phyloP scores from a whole-genome alignment of 1,284 basidiomycete genomes.

The Puccinia hordei region DNA sequence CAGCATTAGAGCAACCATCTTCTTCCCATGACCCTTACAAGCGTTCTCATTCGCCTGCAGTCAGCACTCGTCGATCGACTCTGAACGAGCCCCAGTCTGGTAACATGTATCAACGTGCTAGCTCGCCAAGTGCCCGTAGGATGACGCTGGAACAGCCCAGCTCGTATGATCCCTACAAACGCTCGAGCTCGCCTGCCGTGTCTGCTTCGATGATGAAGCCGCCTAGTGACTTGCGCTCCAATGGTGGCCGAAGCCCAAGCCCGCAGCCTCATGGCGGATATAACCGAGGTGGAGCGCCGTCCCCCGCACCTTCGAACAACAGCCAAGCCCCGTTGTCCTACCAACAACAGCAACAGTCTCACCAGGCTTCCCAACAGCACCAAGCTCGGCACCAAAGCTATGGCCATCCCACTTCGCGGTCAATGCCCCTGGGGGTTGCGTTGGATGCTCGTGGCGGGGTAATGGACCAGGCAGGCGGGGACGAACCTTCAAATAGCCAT shows the following conservation, averaged over 20 bases:
- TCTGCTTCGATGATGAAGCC: slow-evolving; percentile 19
- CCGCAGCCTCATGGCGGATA: slow-evolving; percentile 21
- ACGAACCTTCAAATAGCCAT: slow-evolving; percentile 51
- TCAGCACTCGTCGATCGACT: slow-evolving; percentile 1
- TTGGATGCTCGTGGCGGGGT: slow-evolving; percentile 77
- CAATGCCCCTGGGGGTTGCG: slow-evolving; percentile 68
- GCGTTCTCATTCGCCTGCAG: slow-evolving; percentile 24
- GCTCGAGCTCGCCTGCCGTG: slow-evolving; percentile 13
- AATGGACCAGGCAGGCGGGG: slow-evolving; percentile 62
- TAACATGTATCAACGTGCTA: slow-evolving; percentile 13
- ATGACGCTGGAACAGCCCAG: neutral
- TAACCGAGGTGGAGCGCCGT: slow-evolving; percentile 31
- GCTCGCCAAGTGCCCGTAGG: neutral
- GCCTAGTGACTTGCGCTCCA: slow-evolving; percentile 20
- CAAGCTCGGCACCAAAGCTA: slow-evolving; percentile 20
- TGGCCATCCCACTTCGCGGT: neutral
- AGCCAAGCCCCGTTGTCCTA: slow-evolving; percentile 18
- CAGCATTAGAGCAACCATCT: slow-evolving; percentile 14
- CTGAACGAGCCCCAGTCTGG: neutral
- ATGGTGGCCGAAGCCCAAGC: slow-evolving; percentile 33
- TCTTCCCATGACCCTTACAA: slow-evolving; percentile 25
- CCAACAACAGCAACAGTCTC: slow-evolving; percentile 16
- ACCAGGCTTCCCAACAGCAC: neutral
- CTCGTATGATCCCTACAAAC: slow-evolving; percentile 27
- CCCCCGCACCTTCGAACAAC: slow-evolving; percentile 34